These are phyloP conservation scores for Lactarius hatsudake DNA, from an alignment of 768 basidiomycete genomes.

Conservation along the genomic window DNA sequence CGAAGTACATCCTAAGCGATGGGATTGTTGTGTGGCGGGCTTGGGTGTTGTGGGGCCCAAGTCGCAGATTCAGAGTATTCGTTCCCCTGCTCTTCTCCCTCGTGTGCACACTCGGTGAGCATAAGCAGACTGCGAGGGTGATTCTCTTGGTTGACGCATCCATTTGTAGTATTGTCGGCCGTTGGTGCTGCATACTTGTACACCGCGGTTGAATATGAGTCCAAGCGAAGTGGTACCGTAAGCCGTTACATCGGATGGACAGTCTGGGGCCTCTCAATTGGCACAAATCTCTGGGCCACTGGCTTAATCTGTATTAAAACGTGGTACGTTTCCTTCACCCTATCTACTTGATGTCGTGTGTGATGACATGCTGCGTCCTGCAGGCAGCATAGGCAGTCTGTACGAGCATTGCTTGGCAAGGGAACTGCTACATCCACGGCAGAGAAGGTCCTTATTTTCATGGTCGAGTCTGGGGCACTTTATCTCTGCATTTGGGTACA, in stretches of 20 bases:
- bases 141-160: background rate
- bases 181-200: background rate
- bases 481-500: conserved; percentile 15
- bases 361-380: background rate
- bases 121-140: background rate
- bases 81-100: background rate
- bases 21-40: conserved; percentile 21
- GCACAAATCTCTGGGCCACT: conserved; percentile 21
- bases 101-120: conserved; percentile 9
- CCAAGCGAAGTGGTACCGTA: background rate
- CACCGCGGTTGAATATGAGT: background rate
- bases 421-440: background rate
- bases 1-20: conserved; percentile 7
- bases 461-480: conserved; percentile 14
- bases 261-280: background rate
- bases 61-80: background rate
- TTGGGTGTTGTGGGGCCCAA: conserved; percentile 11
- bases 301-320: conserved; percentile 13
- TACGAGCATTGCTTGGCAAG: background rate
- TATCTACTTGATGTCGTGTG: background rate
- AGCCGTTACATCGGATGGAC: background rate
- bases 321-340: conserved; percentile 7
- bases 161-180: background rate
- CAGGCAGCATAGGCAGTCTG: conserved; percentile 10
- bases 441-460: conserved; percentile 5